Base-by-base conservation (phyloP, 768 basidiomycete species). In the Gloeophyllum trabeum region DNA sequence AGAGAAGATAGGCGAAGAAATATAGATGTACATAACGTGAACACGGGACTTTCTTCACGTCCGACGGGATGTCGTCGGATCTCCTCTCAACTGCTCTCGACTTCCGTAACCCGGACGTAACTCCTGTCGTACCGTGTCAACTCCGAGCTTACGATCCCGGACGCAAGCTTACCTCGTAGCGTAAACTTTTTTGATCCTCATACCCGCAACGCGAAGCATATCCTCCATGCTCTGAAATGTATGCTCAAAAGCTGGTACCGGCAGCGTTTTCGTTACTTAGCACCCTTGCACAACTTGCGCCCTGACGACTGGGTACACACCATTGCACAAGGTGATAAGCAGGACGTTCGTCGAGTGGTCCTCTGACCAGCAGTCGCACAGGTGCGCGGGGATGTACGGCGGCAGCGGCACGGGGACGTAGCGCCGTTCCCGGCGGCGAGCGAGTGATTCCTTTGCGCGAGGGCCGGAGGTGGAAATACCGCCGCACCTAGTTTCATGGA, bases 401-500 rank as follows among this genome's bases (percentile, higher is more conserved):
- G 28, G 28, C 10, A 16, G 28, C 10, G 28, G 28, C 10, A 32
- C 28, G 10, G 28, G 28, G 28, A 32, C 28, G 28, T 32, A 32
- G n/a, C n/a, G n/a, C 10, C 10, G 10, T 10, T 32, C 28, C 28
- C 10, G 28, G 16, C 10, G 28, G 10, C 10, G 10, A 16, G 28
- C 28, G 10, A 32, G 28, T 10, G 16, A 10, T 32, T 32, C 28
- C 10, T 10, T 16, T 32, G 28, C 28, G 10, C 10, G 10, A 16
- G 28, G 28, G 16, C 28, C 28, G 10, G 10, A 10, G 16, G 28
- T 10, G 10, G 28, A 32, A n/a, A 37, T 30, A 21, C 24, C 13
- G 38, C 42, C 49, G n/a, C 41, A 62, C 64, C 63, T 25, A 65
- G 53, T 44, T 62, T 64, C 20, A 53, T 40, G 18, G 52, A 57